phyloP scores from a whole-genome alignment of 2,329 filamentous ascomycete genomes.

The Talaromyces atroroseus region DNA sequence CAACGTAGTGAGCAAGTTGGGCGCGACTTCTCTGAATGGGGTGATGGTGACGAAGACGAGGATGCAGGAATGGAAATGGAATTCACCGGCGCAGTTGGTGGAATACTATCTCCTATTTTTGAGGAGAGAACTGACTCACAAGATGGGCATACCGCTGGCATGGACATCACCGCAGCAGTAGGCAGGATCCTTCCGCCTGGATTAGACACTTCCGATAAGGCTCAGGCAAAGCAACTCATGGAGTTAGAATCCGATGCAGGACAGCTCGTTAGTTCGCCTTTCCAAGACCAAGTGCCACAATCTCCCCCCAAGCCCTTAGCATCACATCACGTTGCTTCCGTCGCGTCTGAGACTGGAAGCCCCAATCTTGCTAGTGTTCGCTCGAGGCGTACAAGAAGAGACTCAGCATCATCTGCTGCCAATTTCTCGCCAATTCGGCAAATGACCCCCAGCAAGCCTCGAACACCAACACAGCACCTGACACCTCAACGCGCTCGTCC shows the following conservation, averaged over 20 bases:
- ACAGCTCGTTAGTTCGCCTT: constrained; percentile 44
- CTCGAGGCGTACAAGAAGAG: constrained; percentile 42
- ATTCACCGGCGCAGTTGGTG: constrained; percentile 48
- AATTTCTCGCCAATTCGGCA: constrained; percentile 36
- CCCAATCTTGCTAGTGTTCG: constrained; percentile 52
- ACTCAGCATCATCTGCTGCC: constrained; percentile 41
- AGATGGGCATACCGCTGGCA: constrained; percentile 50
- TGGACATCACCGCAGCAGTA: constrained; percentile 63
- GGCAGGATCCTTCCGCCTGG: constrained; percentile 55
- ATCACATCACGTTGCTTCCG: constrained; percentile 31
- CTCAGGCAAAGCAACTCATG: constrained; percentile 53
- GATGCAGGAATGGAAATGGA: constrained; percentile 52
- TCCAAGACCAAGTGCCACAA: constrained; percentile 31
- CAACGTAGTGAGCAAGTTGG: constrained; percentile 17
- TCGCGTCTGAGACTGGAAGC: constrained; percentile 49
- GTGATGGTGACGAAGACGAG: constrained; percentile 23
- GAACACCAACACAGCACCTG: constrained; percentile 35
- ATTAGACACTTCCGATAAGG: constrained; percentile 35
- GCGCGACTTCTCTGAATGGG: constrained; percentile 20
- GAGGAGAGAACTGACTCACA: constrained; percentile 34
- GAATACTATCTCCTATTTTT: constrained; percentile 34
- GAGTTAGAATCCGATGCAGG: constrained; percentile 52
- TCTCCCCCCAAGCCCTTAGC: constrained; percentile 27
- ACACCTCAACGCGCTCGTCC: constrained; percentile 43
- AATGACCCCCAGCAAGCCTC: constrained; percentile 35